A percentile compares a stretch with the other conserved stretches of the same genome.
phyloP scores from a whole-genome alignment of 495 filamentous ascomycete genomes.

The Podospora australis region DNA sequence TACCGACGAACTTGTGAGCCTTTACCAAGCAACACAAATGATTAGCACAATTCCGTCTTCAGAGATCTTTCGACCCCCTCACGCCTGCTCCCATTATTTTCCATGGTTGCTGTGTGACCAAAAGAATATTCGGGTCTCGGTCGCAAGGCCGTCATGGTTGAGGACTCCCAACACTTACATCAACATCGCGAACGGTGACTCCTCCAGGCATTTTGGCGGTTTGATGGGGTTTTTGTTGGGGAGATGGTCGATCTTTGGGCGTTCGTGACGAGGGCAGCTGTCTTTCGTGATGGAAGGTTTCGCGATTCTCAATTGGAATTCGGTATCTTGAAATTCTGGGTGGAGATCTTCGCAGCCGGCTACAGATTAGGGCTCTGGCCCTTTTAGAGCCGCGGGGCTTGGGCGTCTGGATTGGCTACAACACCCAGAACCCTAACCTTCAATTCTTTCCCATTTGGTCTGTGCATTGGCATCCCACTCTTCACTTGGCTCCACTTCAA shows the following conservation, averaged over 20 bases:
- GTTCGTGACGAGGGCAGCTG: slow-evolving; percentile 22
- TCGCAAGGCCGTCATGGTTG: slow-evolving; percentile 20
- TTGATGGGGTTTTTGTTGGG: slow-evolving; percentile 19
- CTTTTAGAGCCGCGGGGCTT: background rate
- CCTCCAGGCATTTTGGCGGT: slow-evolving; percentile 74
- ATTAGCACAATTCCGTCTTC: slow-evolving; percentile 56
- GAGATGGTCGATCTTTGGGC: slow-evolving; percentile 16
- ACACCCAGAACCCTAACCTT: too few species aligned
- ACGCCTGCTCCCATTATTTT: slow-evolving; percentile 45
- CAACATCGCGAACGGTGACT: slow-evolving; percentile 83
- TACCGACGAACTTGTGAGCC: slow-evolving; percentile 82
- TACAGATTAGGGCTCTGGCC: slow-evolving; percentile 19
- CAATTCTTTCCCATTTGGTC: too few species aligned
- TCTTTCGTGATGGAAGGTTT: slow-evolving; percentile 6
- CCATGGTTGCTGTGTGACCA: slow-evolving; percentile 20
- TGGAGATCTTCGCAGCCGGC: slow-evolving; percentile 17
- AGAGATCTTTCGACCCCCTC: slow-evolving; percentile 55
- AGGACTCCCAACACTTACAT: slow-evolving; percentile 56
- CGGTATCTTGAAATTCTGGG: slow-evolving; percentile 18
- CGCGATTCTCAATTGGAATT: slow-evolving; percentile 11
- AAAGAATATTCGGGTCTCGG: slow-evolving; percentile 23
- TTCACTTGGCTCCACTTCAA: too few species aligned
- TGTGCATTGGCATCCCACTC: too few species aligned
- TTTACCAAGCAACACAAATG: slow-evolving; percentile 37
- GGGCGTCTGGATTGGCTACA: too few species aligned